Evolutionary conservation across 139 green algal species (phyloP), one percentile per base, ranked within the genome.

Genomic region (Tetraselmis striata): DNA sequence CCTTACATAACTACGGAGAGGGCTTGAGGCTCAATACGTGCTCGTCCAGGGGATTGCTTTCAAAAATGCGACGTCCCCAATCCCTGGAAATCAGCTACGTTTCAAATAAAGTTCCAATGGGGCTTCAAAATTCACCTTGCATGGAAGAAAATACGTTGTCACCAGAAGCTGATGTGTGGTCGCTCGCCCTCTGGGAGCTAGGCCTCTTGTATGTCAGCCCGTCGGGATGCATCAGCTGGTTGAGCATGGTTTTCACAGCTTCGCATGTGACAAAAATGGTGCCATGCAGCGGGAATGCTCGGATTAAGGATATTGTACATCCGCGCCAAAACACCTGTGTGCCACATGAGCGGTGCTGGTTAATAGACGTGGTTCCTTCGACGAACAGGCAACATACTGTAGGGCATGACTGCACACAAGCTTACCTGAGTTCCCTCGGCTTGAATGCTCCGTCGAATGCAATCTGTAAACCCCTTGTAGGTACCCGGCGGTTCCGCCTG

Each of bases 221-320:
- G 5, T 67, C 45, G 11, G 45, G 45, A 5, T 67, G 45, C 45
- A 67, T 5, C 45, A 45, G 11, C 32, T 31, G n/a, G 24, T 31
- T 74, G 25, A 83, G 58, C 58, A 11, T 77, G 28, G 26, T 30
- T 59, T 83, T 59, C 2, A 83, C 30, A 11, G 58, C 28, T 29
- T 84, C 81, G 75, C 75, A 84, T n/a, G 75, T 76, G 28, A 79
- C 2, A 75, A 84, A 84, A 28, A 84, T 84, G 1, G 30, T 76
- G 24, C 45, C 81, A 75, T 84, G 81, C 26, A 84, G 29, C n/a
- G 81, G 81, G 79, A 84, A 84, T 24, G 81, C 81, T 25, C 81
- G 67, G 59, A 84, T 29, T 30, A 84, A 27, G 29, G 81, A 58
- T 22, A 80, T 80, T 23, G 59, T 31, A 1, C 78, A 75, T 1